phyloP scores from a whole-genome alignment of 2,329 filamentous ascomycete genomes.

The Verticillium longisporum region DNA sequence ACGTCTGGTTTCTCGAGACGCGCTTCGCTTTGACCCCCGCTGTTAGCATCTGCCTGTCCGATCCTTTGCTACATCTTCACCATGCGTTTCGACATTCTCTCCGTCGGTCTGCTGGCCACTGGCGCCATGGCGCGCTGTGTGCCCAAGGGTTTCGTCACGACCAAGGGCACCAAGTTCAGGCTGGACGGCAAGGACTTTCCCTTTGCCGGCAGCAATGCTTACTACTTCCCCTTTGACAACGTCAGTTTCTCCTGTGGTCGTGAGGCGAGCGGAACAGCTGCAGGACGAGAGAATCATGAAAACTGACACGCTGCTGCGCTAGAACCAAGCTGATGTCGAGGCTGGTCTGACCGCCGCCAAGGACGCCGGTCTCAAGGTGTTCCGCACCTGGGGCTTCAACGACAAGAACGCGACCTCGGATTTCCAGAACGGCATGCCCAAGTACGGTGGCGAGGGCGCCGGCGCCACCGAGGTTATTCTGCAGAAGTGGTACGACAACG shows the following conservation, averaged over 20 bases:
- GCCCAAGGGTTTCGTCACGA: slow-evolving; percentile 38
- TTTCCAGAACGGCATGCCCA: slow-evolving; percentile 33
- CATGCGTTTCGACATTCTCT: slow-evolving; percentile 8
- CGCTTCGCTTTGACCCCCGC: neutral
- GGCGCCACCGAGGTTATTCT: slow-evolving; percentile 37
- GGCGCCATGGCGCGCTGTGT: slow-evolving; percentile 8
- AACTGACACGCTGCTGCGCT: neutral
- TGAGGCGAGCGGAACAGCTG: too few species aligned
- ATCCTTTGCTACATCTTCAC: neutral
- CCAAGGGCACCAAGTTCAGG: slow-evolving; percentile 41
- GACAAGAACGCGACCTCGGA: slow-evolving; percentile 45
- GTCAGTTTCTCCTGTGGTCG: slow-evolving; percentile 22
- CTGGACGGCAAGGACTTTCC: slow-evolving; percentile 48
- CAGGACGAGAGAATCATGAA: too few species aligned
- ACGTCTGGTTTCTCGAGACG: neutral
- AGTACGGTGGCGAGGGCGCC: slow-evolving; percentile 43
- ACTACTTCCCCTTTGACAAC: slow-evolving; percentile 47
- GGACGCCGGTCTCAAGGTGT: slow-evolving; percentile 41
- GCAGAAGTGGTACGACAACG: slow-evolving; percentile 36
- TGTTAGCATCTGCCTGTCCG: neutral
- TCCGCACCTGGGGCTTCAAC: slow-evolving; percentile 54
- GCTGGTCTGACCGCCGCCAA: slow-evolving; percentile 37
- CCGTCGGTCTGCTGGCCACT: slow-evolving; percentile 8
- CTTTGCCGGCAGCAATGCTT: slow-evolving; percentile 51
- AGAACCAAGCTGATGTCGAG: slow-evolving; percentile 41